A percentile compares a stretch with the other conserved stretches of the same genome.
phyloP scores from a whole-genome alignment of 2,329 filamentous ascomycete species.

The Venturia oleaginea region DNA sequence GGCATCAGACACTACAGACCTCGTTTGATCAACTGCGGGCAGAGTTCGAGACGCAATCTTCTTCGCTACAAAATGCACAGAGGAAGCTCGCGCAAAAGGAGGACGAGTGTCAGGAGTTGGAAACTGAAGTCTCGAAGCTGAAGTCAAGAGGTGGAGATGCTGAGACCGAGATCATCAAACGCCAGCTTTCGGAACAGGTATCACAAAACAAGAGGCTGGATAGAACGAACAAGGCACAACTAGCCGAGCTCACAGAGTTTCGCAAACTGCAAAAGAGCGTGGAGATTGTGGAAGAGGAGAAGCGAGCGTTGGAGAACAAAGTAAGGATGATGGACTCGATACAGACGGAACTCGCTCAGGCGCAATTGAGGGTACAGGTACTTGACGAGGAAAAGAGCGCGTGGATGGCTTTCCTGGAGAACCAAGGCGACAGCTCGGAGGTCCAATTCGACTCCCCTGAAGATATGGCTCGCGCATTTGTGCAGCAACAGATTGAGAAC shows the following conservation, averaged over 20 bases:
- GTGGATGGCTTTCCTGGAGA: slow-evolving; percentile 80
- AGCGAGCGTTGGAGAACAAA: slow-evolving; percentile 69
- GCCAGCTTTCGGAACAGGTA: slow-evolving; percentile 84
- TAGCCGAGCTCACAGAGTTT: slow-evolving; percentile 68
- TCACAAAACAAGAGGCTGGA: slow-evolving; percentile 83
- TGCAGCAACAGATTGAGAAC: slow-evolving; percentile 72
- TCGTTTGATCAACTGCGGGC: slow-evolving; percentile 52
- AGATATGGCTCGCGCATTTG: slow-evolving; percentile 71
- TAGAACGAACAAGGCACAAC: slow-evolving; percentile 68
- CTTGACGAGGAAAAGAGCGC: slow-evolving; percentile 80
- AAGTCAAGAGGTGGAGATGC: slow-evolving; percentile 81
- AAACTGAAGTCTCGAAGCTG: slow-evolving; percentile 72
- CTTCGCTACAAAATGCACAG: slow-evolving; percentile 52
- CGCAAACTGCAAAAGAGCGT: slow-evolving; percentile 78
- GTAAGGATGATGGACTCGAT: slow-evolving; percentile 65
- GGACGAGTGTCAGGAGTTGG: slow-evolving; percentile 60
- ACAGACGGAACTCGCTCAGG: slow-evolving; percentile 68
- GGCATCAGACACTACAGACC: slow-evolving; percentile 49
- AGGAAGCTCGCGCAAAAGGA: slow-evolving; percentile 61
- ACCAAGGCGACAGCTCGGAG: slow-evolving; percentile 50
- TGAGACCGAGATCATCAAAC: slow-evolving; percentile 74
- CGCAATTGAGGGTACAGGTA: slow-evolving; percentile 71
- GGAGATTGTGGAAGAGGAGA: slow-evolving; percentile 92
- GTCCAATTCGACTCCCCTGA: slow-evolving; percentile 81
- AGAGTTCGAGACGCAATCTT: slow-evolving; percentile 48